Evolutionary conservation across 192 early-diverging fungal species (phyloP), one percentile per base, ranked within the genome.

Genomic region (Backusella sp.): DNA sequence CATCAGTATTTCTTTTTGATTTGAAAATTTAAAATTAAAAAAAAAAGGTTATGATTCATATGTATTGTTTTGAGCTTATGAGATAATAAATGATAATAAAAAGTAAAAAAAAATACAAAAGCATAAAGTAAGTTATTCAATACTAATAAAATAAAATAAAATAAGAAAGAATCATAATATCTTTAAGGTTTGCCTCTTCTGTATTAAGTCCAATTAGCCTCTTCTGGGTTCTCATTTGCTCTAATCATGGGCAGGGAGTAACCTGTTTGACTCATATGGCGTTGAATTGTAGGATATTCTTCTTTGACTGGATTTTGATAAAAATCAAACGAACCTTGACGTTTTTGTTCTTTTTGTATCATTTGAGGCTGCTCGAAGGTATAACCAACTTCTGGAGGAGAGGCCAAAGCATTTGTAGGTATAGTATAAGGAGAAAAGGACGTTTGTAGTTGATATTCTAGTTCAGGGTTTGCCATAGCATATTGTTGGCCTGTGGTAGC

Each of bases 391-490:
- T 74, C 73, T 15, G 73, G 65, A 49, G 21, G 65, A 52, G 39
- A 44, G 23, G 73, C 34, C 21, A 74, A 68, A 12, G 73, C 41
- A 42, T 37, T 74, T 4, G 73, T 39, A 66, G 73, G 36, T 17
- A 67, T 67, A 5, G 28, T 67, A 46, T 74, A 74, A 49, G 73
- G 62, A 66, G 70, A 66, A 72, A 77, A 77, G 36, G 76, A 52
- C 12, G 26, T 26, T 56, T 44, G 44, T 39, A 56, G 7, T 52
- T 44, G 39, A 37, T 66, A 70, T 59, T 41, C 49, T n/a, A 30
- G 8, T 32, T 66, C 32, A 44, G 56, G 56, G 26, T 62, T 62
- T 11, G 56, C 21, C 21, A 62, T 62, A 62, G 56, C 9, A 62
- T 21, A 23, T 49, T 71, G 37, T 49, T 71, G 37, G 3, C 39